These are phyloP conservation scores for Musa acuminata DNA, from an alignment of 176 grass and related monocot species.

Conservation along the genomic window DNA sequence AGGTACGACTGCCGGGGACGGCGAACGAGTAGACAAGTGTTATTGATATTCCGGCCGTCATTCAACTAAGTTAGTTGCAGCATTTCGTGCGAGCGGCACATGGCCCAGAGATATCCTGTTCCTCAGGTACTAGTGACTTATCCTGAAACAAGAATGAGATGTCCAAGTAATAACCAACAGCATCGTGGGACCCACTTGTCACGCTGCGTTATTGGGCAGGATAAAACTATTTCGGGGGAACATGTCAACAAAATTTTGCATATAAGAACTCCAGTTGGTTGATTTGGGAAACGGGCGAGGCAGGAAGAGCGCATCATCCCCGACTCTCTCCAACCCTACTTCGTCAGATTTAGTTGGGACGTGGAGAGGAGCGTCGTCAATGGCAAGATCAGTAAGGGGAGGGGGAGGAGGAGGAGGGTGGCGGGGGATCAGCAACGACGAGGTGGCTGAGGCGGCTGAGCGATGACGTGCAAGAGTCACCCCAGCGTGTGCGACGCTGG, in stretches of 20 bases:
- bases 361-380: neutral
- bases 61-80: neutral
- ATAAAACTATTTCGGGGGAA: neutral
- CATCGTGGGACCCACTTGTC: neutral
- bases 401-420: neutral
- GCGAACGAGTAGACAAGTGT: neutral
- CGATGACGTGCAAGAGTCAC: slow-evolving; percentile 89
- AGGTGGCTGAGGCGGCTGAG: neutral
- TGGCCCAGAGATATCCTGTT: neutral
- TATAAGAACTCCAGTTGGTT: neutral
- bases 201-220: neutral
- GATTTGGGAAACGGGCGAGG: neutral
- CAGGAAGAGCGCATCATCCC: neutral
- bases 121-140: neutral
- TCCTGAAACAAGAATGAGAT: neutral
- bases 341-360: neutral
- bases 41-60: neutral
- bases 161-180: neutral
- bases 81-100: neutral
- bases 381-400: neutral
- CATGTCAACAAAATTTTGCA: neutral
- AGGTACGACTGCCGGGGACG: neutral
- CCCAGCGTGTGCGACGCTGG: slow-evolving; percentile 46
- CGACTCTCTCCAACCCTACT: neutral
- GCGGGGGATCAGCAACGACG: neutral